phyloP scores from a whole-genome alignment of 202 grass and related monocot species.

The Eragrostis tef region DNA sequence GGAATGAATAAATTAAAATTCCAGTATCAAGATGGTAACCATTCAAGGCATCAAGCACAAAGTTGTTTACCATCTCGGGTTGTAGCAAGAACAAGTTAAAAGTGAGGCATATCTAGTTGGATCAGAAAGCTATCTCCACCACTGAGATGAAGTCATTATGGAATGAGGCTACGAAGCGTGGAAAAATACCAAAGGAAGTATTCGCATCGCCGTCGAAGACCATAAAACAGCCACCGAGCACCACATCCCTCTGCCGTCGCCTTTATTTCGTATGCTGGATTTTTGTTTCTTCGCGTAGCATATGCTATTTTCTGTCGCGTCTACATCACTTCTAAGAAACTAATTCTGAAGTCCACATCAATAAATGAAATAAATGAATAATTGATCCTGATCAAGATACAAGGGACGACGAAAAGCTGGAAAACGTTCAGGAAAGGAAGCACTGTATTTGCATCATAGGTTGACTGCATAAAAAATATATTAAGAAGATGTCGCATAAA shows the following conservation, averaged over 20 bases:
- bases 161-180: background rate
- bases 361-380: conserved; percentile 5
- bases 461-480: background rate
- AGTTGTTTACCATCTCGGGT: conserved; percentile 4
- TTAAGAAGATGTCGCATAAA: too few relatives aligned
- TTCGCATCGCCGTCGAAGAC: background rate
- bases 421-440: background rate
- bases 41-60: background rate
- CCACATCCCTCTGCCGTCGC: background rate
- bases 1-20: too few relatives aligned
- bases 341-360: background rate
- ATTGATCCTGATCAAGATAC: background rate
- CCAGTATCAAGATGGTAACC: too few relatives aligned
- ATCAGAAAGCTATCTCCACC: conserved; percentile 36
- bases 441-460: background rate
- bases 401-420: background rate
- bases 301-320: background rate
- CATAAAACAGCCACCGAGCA: background rate
- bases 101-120: background rate
- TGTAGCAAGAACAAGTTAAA: conserved; percentile 15
- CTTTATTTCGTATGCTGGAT: too few relatives aligned
- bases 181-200: conserved; percentile 10
- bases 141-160: background rate
- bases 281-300: too few relatives aligned
- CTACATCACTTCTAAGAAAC: background rate